phyloP scores from a whole-genome alignment of 257 asterid species.

The Mentha longifolia region DNA sequence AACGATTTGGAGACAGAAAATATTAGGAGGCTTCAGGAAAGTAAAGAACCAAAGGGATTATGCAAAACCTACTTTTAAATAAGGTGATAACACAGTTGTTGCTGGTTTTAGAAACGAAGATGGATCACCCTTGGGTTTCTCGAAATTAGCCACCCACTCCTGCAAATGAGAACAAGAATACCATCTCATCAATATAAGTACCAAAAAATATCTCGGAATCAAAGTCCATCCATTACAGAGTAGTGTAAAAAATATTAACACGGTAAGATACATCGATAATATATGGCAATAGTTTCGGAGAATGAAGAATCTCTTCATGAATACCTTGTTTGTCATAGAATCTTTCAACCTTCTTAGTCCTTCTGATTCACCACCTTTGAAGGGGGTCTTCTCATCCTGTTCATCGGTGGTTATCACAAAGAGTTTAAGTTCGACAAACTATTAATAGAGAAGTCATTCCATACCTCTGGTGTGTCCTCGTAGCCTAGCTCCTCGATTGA shows the following conservation, averaged over 20 bases:
- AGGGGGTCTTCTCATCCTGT: constrained; percentile 77
- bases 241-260: not conserved
- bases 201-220: too few species aligned
- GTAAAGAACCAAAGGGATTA: constrained; percentile 13
- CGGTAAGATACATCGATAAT: constrained; percentile 6
- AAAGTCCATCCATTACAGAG: not conserved
- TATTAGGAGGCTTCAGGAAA: constrained; percentile 36
- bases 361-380: constrained; percentile 96
- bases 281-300: constrained; percentile 17
- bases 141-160: constrained; percentile 96
- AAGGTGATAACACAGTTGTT: constrained; percentile 90
- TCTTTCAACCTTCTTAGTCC: constrained; percentile 79
- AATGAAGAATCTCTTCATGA: not conserved
- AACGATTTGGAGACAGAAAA: constrained; percentile 43
- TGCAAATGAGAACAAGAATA: constrained; percentile 35
- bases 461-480: constrained; percentile 64
- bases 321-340: constrained; percentile 74
- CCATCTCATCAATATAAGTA: not conserved
- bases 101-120: constrained; percentile 86
- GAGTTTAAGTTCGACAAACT: constrained; percentile 11
- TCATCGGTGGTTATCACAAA: constrained; percentile 20
- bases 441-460: constrained; percentile 2
- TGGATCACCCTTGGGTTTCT: constrained; percentile 98
- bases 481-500: constrained; percentile 80
- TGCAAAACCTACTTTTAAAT: constrained; percentile 70